Conservation (phyloP, 2,329 filamentous ascomycete genomes). For the Talaromyces sp. region DNA sequence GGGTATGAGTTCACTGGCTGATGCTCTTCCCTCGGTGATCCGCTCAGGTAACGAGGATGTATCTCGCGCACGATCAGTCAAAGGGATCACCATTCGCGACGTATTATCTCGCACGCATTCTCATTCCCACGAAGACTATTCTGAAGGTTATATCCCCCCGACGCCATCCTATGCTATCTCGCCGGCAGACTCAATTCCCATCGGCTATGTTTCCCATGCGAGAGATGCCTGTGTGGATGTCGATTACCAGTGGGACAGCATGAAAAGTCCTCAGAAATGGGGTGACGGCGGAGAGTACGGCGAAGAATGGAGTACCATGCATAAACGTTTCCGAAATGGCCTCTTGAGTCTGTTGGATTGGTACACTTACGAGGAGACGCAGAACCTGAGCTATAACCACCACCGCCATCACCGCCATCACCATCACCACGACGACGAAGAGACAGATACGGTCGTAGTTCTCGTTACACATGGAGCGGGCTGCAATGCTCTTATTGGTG, state of each 20-base stretch:
- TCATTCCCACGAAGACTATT: constrained; percentile 21
- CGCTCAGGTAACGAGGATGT: constrained; percentile 43
- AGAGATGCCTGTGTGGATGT: constrained; percentile 77
- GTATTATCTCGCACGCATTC: constrained; percentile 28
- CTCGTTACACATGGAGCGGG: constrained; percentile 92
- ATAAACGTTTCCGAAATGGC: constrained; percentile 77
- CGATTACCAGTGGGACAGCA: constrained; percentile 97
- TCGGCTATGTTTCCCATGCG: constrained; percentile 84
- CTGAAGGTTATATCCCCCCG: constrained; percentile 63
- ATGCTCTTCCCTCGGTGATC: constrained; percentile 35
- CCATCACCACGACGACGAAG: constrained; percentile 51
- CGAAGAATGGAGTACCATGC: constrained; percentile 96
- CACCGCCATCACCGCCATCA: constrained; percentile 39
- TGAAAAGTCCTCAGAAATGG: constrained; percentile 70
- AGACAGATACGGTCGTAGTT: constrained; percentile 71
- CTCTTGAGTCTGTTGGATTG: constrained; percentile 74
- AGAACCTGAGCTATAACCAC: constrained; percentile 35
- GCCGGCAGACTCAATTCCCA: constrained; percentile 71
- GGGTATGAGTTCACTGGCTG: constrained; percentile 30
- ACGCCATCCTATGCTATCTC: constrained; percentile 79
- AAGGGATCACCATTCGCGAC: constrained; percentile 14
- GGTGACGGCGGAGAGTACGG: constrained; percentile 81
- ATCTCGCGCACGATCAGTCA: background rate
- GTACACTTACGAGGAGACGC: constrained; percentile 49
- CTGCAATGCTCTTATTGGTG: constrained; percentile 90